Evolutionary conservation across 1,284 basidiomycete species (phyloP), one percentile per base, ranked within the genome.

Genomic region (Leccinum subrobustum): DNA sequence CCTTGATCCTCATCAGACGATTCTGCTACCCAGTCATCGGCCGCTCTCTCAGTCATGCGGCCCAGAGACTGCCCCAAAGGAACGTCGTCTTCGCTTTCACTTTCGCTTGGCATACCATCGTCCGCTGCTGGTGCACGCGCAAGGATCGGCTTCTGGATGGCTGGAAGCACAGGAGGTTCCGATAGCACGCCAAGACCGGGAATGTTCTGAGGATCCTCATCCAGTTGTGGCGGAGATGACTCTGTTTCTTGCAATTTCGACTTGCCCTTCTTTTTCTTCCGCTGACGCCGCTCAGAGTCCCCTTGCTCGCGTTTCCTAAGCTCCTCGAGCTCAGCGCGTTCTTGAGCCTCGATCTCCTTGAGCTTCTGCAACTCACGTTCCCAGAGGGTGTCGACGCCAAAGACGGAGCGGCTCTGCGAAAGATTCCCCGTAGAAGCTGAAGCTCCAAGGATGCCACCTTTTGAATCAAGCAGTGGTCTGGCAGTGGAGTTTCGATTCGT

Each of bases 311-410:
- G 72, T 57, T 68, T 76, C 64, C 73, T 74, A 55, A 73, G 76
- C 54, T 81, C 80, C 63, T 84, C 83, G 23, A 77, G 78, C 54
- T 84, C 85, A 7, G 68, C 67, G 59, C 77, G 80, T 70, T 92
- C 91, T 57, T 71, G 73, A 9, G 82, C 84, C 70, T 93, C 87
- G 1, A 92, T 89, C 65, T 85, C 81, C 62, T 82, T 83, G 53
- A 93, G 76, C 70, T 90, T 93, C 23, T 74, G 82, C 77, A 91
- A 82, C 73, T 93, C 91, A 35, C 85, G 80, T 68, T 92, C 88
- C 91, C 91, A 93, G 6, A 93, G 68, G 3, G 86, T 90, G 71
- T 93, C 91, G 6, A 88, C 86, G 4, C 91, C 91, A 68, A 93
- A 93, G n/a, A 92, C 91, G 25, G 91, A 92, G 59, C 82, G 83